Percentiles rank a stretch among this genome's conserved stretches.
These are phyloP conservation scores for Sonneratia alba DNA, from an alignment of 345 rosid genomes.

Conservation along the genomic window DNA sequence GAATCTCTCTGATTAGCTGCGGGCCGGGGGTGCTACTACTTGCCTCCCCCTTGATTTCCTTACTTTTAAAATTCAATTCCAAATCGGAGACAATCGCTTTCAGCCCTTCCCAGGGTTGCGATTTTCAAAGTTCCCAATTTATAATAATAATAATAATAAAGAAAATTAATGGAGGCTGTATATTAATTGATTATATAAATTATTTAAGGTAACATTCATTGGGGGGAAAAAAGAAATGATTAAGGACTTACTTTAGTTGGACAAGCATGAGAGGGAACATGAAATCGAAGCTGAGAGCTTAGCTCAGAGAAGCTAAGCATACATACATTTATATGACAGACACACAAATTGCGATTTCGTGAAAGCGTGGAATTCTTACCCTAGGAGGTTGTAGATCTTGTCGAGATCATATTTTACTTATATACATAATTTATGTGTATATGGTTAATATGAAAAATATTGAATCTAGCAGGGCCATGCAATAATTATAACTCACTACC, in stretches of 20 bases:
- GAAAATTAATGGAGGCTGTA: background rate
- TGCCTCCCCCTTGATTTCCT: background rate
- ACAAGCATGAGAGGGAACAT: conserved; percentile 10
- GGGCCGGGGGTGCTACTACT: background rate
- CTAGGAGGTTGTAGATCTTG: background rate
- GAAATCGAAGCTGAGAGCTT: conserved; percentile 25
- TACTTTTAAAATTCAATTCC: background rate
- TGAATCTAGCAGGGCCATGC: conserved; percentile 80
- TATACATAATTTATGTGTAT: background rate
- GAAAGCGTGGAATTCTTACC: background rate
- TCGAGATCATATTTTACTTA: too few species aligned
- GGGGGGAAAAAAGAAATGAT: background rate
- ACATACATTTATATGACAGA: background rate
- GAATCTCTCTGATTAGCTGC: conserved; percentile 10
- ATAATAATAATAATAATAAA: background rate
- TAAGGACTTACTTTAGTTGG: conserved; percentile 12
- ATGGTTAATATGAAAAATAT: conserved; percentile 18
- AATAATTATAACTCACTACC: conserved; percentile 33
- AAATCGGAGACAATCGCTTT: conserved; percentile 27
- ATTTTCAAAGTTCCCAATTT: conserved; percentile 16
- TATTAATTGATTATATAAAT: background rate
- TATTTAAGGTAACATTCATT: background rate
- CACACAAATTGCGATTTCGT: background rate
- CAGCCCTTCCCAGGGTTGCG: conserved; percentile 22
- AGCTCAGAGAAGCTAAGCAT: conserved; percentile 44